A percentile compares a stretch with the other conserved stretches of the same genome.
Conservation (phyloP, 129 eudicot species). For the Ambrosia artemisiifolia region DNA sequence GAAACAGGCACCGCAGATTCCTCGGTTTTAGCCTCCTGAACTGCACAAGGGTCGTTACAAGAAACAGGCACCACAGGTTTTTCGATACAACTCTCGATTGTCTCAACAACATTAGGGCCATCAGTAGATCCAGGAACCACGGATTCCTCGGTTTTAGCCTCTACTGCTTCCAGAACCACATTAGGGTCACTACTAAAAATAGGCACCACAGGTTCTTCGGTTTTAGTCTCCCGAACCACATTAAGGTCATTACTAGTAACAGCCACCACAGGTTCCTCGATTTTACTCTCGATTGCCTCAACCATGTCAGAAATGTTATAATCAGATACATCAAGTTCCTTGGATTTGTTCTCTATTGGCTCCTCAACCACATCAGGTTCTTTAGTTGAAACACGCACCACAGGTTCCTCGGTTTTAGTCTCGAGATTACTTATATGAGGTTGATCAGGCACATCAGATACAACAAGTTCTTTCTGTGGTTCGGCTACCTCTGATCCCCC, state of each 20-base stretch:
- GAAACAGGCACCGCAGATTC: constrained; percentile 18
- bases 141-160: not conserved
- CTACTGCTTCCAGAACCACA: not conserved
- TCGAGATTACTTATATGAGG: constrained; percentile 11
- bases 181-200: not conserved
- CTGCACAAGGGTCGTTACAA: not conserved
- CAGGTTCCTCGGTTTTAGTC: not conserved
- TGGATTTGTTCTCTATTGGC: not conserved
- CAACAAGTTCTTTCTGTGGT: constrained; percentile 4
- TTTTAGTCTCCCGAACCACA: constrained; percentile 1
- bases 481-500: not conserved
- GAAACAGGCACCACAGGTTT: constrained; percentile 18
- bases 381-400: too few species aligned
- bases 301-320: constrained; percentile 3
- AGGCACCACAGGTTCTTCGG: not conserved
- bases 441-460: constrained; percentile 13
- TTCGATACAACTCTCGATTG: not conserved
- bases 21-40: constrained; percentile 1
- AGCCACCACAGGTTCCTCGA: constrained; percentile 6
- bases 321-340: not conserved
- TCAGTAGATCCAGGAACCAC: not conserved
- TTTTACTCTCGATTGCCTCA: constrained; percentile 13
- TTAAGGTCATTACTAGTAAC: constrained; percentile 8
- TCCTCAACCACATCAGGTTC: too few species aligned
- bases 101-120: not conserved